phyloP scores from a whole-genome alignment of 768 basidiomycete species.

The Naganishia antarctica region DNA sequence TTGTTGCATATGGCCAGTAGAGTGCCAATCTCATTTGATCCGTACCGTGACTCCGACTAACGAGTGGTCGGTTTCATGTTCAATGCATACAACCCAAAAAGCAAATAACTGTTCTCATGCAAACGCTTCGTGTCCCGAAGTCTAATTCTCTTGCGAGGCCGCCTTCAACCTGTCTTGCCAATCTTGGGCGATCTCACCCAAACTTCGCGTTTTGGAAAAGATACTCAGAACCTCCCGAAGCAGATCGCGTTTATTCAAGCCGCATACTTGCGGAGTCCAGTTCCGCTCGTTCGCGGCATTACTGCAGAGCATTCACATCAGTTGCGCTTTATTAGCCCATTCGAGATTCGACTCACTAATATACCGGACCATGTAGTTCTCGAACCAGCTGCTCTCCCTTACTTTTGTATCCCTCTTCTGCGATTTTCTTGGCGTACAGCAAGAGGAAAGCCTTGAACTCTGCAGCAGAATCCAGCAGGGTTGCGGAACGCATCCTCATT shows the following conservation, averaged over 20 bases:
- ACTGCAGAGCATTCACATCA: constrained; percentile 19
- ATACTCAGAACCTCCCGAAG: constrained; percentile 62
- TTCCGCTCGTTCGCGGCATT: constrained; percentile 64
- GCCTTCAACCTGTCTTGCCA: constrained; percentile 24
- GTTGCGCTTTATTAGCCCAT: too few relatives aligned
- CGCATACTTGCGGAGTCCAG: constrained; percentile 68
- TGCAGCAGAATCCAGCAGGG: constrained; percentile 67
- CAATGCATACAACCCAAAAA: too few relatives aligned
- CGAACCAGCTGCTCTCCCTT: constrained; percentile 88
- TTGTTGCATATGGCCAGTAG: constrained; percentile 14
- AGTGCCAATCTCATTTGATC: too few relatives aligned
- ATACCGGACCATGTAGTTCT: constrained; percentile 84
- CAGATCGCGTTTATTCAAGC: constrained; percentile 73
- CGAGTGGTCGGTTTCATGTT: too few relatives aligned
- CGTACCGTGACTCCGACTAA: too few relatives aligned
- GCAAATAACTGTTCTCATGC: too few relatives aligned
- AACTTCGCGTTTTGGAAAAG: constrained; percentile 23
- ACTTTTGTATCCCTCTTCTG: constrained; percentile 78
- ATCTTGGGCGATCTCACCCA: constrained; percentile 17
- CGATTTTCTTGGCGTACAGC: constrained; percentile 73
- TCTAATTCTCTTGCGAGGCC: neutral
- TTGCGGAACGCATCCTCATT: constrained; percentile 68
- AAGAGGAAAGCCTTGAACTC: constrained; percentile 77
- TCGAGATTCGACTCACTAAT: constrained; percentile 60
- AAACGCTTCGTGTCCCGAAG: too few relatives aligned